Base-by-base conservation (phyloP, 345 rosid species). In the Alliaria petiolata region DNA sequence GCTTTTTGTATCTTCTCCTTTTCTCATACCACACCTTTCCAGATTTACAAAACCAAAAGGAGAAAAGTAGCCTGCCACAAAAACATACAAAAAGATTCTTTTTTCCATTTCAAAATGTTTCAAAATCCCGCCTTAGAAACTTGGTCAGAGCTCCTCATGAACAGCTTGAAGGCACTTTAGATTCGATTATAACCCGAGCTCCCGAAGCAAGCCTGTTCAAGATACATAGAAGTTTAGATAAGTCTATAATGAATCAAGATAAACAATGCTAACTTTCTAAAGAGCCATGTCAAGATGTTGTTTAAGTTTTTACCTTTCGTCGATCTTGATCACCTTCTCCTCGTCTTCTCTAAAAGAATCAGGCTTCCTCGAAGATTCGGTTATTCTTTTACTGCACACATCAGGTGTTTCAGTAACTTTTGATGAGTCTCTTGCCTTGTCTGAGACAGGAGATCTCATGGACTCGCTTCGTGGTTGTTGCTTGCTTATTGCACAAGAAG, bases 151-250 rank as follows among this genome's bases (percentile, higher is more conserved):
- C 43, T 70, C 65, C 65, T 54, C 20, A 51, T 50, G 79, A 85
- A 15, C 81, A 76, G 69, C 78, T 69, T 30, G 70, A 65, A 13
- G 95, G 76, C 38, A 79, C 81, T 76, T 86, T 86, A 0, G 99
- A 87, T 74, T 95, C 85, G 64, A 95, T 95, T 91, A 87, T 84
- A 85, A 95, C 90, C 74, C 93, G 82, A 50, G 99, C 99, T 85
- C 96, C 99, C 53, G 99, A 95, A 83, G 99, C 95, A 85, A 95
- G 97, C 85, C 99, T 95, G 97, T 75, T 75, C 59, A 68, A 44
- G 26, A 44, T 44, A 42, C 34, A 51, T 60, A 57, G 6, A 42
- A n/a, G 7, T 54, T 52, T 52, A 15, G 16, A 46, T 7, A 3
- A 46, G 50, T 36, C 52, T n/a, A 35, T 42, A 13, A 61, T 54